Base-by-base conservation (phyloP, 1,284 basidiomycete species). In the Sporisorium iseilematis-ciliati region DNA sequence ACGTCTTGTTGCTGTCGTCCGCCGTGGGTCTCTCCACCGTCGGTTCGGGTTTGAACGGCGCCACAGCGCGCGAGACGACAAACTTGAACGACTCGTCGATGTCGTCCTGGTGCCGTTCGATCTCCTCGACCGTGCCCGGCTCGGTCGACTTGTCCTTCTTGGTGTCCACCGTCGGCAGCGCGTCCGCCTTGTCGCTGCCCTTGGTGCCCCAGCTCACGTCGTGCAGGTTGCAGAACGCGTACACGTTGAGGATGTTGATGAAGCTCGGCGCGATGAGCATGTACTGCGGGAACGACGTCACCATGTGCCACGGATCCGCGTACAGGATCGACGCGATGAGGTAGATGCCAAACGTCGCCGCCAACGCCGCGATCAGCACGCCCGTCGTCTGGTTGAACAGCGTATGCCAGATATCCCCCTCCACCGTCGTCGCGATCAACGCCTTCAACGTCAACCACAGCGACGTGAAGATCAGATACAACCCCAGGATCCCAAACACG, bases 291-390 rank as follows among this genome's bases (percentile, higher is more conserved):
- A 97, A 95, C 81, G 93, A 95, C n/a, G 93, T 94, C 86, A 96
- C 90, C 91, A 99, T 93, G 85, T 98, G 95, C 95, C 95, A 97
- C 7, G 95, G 95, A 86, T 98, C 95, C 66, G 95, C 93, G 82
- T 95, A 98, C 79, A 97, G 90, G 86, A 95, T 90, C 1, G 94
- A 97, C 1, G 93, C 89, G 29, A 92, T 85, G 67, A 95, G 88
- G 86, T 85, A 85, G 46, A 85, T 73, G 21, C 83, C 83, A 57
- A 82, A 85, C 41, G 82, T 85, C 11, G 83, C 83, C 11, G 82
- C 79, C 18, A 85, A 62, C 12, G 82, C 76, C 3, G 82, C 82
- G 25, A 85, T 77, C 54, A 85, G 73, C 33, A 84, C 83, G 18
- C 77, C 73, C 25, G 78, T 83, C 10, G 78, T 77, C 54, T 70